Percentiles rank a stretch among this genome's conserved stretches.
phyloP scores from a whole-genome alignment of 2,329 filamentous ascomycete genomes.

The Colletotrichum acutatum region DNA sequence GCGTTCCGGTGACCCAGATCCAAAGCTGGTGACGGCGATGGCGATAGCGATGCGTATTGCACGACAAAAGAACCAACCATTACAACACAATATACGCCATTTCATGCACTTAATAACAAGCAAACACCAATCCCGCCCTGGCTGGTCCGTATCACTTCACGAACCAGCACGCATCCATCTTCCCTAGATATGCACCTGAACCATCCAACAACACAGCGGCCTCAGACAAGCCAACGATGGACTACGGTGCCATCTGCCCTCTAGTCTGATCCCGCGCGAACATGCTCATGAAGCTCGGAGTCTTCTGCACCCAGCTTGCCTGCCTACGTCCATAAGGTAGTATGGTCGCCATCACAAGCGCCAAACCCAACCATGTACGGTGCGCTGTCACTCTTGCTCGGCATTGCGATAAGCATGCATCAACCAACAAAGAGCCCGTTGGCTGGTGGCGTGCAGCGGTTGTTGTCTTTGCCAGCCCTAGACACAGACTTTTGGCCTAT shows the following conservation, averaged over 20 bases:
- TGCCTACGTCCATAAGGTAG: background rate
- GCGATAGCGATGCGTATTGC: background rate
- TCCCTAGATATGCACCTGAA: background rate
- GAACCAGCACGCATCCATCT: background rate
- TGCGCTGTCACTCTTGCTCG: slow-evolving; percentile 27
- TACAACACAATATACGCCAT: background rate
- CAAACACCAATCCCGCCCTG: background rate
- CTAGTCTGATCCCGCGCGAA: slow-evolving; percentile 19
- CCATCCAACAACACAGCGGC: background rate
- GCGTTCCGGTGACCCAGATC: background rate
- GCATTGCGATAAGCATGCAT: slow-evolving; percentile 1
- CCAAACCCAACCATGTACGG: background rate
- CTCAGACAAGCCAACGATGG: slow-evolving; percentile 11
- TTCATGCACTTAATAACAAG: background rate
- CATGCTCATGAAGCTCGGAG: slow-evolving; percentile 19
- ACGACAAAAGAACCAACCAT: background rate
- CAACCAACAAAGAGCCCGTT: background rate
- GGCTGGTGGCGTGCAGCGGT: background rate
- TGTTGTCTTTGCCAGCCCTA: slow-evolving; percentile 4
- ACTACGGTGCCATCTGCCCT: slow-evolving; percentile 3
- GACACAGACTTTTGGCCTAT: slow-evolving; percentile 23
- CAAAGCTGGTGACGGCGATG: background rate
- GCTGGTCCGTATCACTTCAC: background rate
- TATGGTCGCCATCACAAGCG: slow-evolving; percentile 11
- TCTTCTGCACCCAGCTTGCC: slow-evolving; percentile 4